Conservation (phyloP, 2,329 filamentous ascomycete species). For the Lecanoromycetidae sp. region DNA sequence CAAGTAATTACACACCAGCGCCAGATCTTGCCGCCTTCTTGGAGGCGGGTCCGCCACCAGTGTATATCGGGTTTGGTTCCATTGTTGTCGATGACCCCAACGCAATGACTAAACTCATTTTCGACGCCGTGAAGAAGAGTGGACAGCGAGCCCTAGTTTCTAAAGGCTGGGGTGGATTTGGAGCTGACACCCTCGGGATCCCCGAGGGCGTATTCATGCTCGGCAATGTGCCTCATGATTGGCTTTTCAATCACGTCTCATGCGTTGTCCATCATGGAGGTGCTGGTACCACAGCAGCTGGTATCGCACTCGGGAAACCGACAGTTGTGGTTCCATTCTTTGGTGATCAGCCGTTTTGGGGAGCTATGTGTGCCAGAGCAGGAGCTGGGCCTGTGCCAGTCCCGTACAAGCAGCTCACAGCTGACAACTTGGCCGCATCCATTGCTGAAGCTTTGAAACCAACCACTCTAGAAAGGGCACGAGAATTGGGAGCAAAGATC, state of each 20-base stretch:
- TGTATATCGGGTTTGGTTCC: slow-evolving; percentile 75
- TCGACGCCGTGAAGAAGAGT: slow-evolving; percentile 54
- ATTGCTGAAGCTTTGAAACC: slow-evolving; percentile 50
- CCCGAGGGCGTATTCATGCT: slow-evolving; percentile 72
- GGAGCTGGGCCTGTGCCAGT: slow-evolving; percentile 62
- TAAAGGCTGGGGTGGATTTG: slow-evolving; percentile 79
- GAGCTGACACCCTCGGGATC: slow-evolving; percentile 55
- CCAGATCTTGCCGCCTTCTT: slow-evolving; percentile 56
- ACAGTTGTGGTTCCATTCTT: slow-evolving; percentile 82
- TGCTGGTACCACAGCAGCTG: slow-evolving; percentile 75
- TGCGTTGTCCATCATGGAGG: slow-evolving; percentile 80
- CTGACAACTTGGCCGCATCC: slow-evolving; percentile 52
- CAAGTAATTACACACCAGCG: slow-evolving; percentile 53
- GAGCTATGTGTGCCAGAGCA: slow-evolving; percentile 59
- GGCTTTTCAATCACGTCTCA: slow-evolving; percentile 71
- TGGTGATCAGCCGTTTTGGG: slow-evolving; percentile 76
- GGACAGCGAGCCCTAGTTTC: slow-evolving; percentile 71
- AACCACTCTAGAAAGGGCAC: slow-evolving; percentile 45
- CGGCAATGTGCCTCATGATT: slow-evolving; percentile 77
- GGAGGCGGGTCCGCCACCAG: slow-evolving; percentile 54
- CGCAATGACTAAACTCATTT: slow-evolving; percentile 57
- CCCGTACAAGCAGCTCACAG: slow-evolving; percentile 54
- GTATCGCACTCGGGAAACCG: slow-evolving; percentile 67
- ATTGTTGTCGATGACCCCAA: slow-evolving; percentile 70
- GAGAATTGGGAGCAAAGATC: slow-evolving; percentile 51